Evolutionary conservation across 108 stramenopile species (phyloP).

Genomic region (Parmales sp.): DNA sequence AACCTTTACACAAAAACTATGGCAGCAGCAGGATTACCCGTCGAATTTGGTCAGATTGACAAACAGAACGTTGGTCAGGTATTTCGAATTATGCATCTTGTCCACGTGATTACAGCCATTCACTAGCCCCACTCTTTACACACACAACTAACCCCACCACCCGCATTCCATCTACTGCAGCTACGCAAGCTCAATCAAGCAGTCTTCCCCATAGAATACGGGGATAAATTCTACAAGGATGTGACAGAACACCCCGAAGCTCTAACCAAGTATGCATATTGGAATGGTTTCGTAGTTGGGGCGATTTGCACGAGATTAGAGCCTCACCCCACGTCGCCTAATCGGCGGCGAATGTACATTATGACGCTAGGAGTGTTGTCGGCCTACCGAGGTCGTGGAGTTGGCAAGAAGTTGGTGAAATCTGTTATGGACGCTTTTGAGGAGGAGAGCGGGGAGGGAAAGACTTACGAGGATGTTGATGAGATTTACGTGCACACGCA

Average conservation of each 20-base stretch:
- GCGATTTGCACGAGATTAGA: slow-evolving; percentile 70
- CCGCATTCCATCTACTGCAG: no score
- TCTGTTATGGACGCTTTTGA: slow-evolving; percentile 47
- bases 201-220: slow-evolving; percentile 82
- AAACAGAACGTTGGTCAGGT: no score
- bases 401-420: slow-evolving; percentile 78
- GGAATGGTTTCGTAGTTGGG: slow-evolving; percentile 73
- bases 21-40: no score
- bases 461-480: slow-evolving; percentile 22
- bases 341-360: slow-evolving; percentile 65
- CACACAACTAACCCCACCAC: no score
- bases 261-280: slow-evolving; percentile 73
- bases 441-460: slow-evolving; percentile 13
- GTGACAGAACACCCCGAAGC: slow-evolving; percentile 46
- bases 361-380: slow-evolving; percentile 94
- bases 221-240: slow-evolving; percentile 76
- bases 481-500: slow-evolving; percentile 91
- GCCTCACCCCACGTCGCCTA: slow-evolving; percentile 12
- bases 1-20: no score
- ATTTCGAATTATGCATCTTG: no score
- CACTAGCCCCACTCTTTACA: no score
- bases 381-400: slow-evolving; percentile 72
- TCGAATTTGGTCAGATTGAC: no score
- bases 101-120: no score
- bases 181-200: slow-evolving; percentile 27